Percentiles rank a stretch among this genome's conserved stretches.
Conservation (phyloP, 2,329 filamentous ascomycete genomes). For the Parafenestella ontariensis region DNA sequence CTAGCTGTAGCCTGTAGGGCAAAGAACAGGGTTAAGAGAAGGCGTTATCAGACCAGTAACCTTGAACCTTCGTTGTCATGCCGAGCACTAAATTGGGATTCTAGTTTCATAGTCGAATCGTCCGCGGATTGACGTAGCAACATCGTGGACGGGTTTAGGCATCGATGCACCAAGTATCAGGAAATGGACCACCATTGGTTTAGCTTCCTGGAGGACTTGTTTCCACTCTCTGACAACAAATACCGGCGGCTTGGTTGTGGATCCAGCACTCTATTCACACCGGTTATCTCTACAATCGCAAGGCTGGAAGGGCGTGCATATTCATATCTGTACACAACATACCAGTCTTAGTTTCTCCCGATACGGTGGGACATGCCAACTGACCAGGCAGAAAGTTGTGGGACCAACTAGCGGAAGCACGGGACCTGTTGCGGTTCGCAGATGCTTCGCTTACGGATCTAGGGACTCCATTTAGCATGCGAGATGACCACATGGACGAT, state of each 20-base stretch:
- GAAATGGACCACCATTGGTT: no score
- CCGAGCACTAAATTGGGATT: no score
- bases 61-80: no score
- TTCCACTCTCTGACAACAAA: no score
- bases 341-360: background rate
- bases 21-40: no score
- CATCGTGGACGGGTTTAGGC: no score
- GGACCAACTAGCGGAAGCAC: background rate
- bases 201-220: no score
- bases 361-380: background rate
- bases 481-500: background rate
- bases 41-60: no score
- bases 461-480: no score
- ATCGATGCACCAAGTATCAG: no score
- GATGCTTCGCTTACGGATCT: background rate
- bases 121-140: no score
- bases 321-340: background rate
- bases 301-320: background rate
- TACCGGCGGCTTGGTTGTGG: background rate
- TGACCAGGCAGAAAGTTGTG: background rate
- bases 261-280: background rate
- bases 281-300: background rate
- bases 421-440: background rate
- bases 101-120: no score
- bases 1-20: background rate